Percentiles rank a stretch among this genome's conserved stretches.
These are phyloP conservation scores for Lumnitzera littorea DNA, from an alignment of 345 rosid species.

Conservation along the genomic window DNA sequence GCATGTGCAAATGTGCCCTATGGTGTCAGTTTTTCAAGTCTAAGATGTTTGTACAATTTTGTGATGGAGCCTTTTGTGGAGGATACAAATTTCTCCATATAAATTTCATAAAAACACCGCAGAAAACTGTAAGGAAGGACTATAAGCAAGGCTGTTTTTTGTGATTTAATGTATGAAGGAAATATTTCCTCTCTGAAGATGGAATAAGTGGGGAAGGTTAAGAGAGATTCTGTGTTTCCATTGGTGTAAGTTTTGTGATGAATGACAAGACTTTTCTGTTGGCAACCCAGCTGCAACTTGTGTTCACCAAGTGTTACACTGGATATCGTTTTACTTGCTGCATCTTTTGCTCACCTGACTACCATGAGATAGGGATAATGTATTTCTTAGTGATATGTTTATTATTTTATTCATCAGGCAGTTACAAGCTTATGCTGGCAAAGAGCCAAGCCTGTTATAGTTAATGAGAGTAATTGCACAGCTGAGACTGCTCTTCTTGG, in stretches of 20 bases:
- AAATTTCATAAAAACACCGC: background rate
- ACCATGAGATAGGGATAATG: background rate
- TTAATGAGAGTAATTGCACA: slow-evolving; percentile 71
- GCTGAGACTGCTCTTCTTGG: slow-evolving; percentile 93
- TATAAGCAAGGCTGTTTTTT: background rate
- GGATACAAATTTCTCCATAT: too few relatives aligned
- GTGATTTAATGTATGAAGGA: background rate
- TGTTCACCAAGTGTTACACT: too few relatives aligned
- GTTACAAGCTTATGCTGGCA: slow-evolving; percentile 97
- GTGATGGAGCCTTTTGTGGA: too few relatives aligned
- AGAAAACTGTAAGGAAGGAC: background rate
- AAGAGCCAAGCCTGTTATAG: slow-evolving; percentile 78
- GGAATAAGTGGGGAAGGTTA: too few relatives aligned
- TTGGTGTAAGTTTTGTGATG: background rate
- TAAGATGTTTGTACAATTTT: too few relatives aligned
- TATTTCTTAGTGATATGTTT: slow-evolving; percentile 15
- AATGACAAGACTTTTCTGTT: background rate
- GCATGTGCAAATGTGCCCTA: too few relatives aligned
- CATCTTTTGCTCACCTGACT: too few relatives aligned
- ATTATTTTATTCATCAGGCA: slow-evolving; percentile 44
- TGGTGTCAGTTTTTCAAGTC: too few relatives aligned
- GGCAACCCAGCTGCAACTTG: background rate
- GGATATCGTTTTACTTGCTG: too few relatives aligned
- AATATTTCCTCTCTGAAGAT: too few relatives aligned
- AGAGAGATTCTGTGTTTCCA: too few relatives aligned